These are phyloP conservation scores for Hapsidospora chrysogenum DNA, from an alignment of 495 filamentous ascomycete genomes.

Conservation along the genomic window DNA sequence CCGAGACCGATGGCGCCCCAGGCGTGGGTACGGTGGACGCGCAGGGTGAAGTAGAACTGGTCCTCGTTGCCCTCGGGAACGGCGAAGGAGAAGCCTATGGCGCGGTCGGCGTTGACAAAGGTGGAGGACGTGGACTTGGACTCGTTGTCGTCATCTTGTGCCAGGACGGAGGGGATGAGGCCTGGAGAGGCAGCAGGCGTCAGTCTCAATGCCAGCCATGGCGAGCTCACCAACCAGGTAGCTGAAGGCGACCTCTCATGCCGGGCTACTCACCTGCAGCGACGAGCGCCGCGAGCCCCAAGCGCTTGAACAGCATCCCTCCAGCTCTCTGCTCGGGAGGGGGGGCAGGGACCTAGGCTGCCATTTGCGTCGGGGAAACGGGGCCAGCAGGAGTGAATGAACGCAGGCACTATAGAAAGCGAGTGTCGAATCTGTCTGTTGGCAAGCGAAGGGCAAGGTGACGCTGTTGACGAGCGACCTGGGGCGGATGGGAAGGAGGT, in stretches of 20 bases:
- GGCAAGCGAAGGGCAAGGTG: no score
- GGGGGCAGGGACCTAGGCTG: no score
- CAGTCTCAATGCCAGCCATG: no score
- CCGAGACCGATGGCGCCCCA: conserved; percentile 39
- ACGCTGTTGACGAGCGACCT: no score
- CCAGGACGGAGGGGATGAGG: background rate
- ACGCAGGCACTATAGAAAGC: no score
- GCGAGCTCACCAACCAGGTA: no score
- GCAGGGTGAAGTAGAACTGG: conserved; percentile 28
- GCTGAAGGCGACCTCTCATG: background rate
- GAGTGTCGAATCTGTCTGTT: no score
- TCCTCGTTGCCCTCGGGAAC: conserved; percentile 18
- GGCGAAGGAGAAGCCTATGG: conserved; percentile 13
- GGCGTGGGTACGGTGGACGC: conserved; percentile 18
- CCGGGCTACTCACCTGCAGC: background rate
- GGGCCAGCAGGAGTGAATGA: no score
- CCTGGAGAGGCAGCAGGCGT: no score
- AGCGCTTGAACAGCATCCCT: background rate
- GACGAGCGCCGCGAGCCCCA: conserved; percentile 1
- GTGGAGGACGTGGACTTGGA: background rate
- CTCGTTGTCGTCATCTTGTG: background rate
- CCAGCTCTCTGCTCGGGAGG: no score
- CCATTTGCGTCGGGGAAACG: no score
- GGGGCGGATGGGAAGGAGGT: no score
- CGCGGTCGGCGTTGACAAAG: conserved; percentile 1